A percentile compares a stretch with the other conserved stretches of the same genome.
These are phyloP conservation scores for Shiraia sp. DNA, from an alignment of 2,329 filamentous ascomycete species.

Conservation along the genomic window DNA sequence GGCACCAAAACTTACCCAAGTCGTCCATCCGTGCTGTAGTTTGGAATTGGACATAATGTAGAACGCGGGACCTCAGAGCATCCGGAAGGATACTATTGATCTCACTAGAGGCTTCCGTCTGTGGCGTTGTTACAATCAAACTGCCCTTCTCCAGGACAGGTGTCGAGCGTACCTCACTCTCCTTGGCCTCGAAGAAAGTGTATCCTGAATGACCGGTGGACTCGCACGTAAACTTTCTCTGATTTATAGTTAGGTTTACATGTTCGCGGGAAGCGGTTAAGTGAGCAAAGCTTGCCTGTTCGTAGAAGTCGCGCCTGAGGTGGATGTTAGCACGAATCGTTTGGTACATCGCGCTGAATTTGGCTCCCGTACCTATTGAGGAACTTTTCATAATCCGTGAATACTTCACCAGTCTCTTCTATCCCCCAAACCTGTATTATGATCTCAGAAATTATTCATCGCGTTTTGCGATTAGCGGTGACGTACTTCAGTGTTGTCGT, in stretches of 20 bases:
- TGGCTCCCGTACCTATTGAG: constrained; percentile 68
- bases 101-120: constrained; percentile 73
- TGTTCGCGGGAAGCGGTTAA: neutral
- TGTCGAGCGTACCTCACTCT: constrained; percentile 75
- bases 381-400: constrained; percentile 86
- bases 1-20: constrained; percentile 55
- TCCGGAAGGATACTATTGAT: constrained; percentile 93
- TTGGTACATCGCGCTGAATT: constrained; percentile 23
- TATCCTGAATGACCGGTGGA: constrained; percentile 91
- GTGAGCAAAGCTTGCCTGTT: constrained; percentile 64
- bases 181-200: constrained; percentile 88
- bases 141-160: constrained; percentile 26
- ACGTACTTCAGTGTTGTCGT: constrained; percentile 82
- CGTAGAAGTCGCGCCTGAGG: constrained; percentile 86
- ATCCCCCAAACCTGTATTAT: constrained; percentile 82
- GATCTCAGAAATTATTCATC: constrained; percentile 31
- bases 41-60: constrained; percentile 91
- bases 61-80: constrained; percentile 83
- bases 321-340: constrained; percentile 18
- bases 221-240: constrained; percentile 92
- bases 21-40: constrained; percentile 83
- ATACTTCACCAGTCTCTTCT: constrained; percentile 85
- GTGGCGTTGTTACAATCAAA: constrained; percentile 35
- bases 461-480: constrained; percentile 5
- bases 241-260: constrained; percentile 25